These are phyloP conservation scores for Digitaria exilis DNA, from an alignment of 202 grass and related monocot genomes.

Conservation along the genomic window DNA sequence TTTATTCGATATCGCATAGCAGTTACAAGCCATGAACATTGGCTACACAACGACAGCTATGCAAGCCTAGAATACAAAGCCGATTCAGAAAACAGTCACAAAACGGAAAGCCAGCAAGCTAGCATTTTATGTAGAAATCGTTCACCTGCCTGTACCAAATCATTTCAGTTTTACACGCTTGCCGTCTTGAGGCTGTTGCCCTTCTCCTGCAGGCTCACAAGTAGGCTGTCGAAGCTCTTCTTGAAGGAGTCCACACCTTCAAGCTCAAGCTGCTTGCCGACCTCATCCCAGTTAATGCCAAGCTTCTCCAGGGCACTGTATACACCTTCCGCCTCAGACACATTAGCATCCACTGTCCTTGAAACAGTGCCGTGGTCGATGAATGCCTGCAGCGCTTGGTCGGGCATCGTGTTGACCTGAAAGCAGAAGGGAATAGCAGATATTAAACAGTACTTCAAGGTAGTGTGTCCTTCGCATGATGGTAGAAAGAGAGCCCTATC, in stretches of 20 bases:
- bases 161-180: conserved; percentile 47
- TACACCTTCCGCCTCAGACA: conserved; percentile 81
- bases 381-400: conserved; percentile 89
- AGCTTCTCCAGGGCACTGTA: conserved; percentile 94
- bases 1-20: conserved; percentile 17
- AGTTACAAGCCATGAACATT: conserved; percentile 40
- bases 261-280: conserved; percentile 77
- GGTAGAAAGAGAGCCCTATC: not conserved
- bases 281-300: conserved; percentile 79
- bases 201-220: conserved; percentile 80
- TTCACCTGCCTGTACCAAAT: conserved; percentile 14
- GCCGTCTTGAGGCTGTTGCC: conserved; percentile 69
- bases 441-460: not conserved
- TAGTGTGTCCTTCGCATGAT: not conserved
- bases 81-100: conserved; percentile 33
- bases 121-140: conserved; percentile 52
- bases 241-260: conserved; percentile 96
- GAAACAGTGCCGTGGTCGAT: conserved; percentile 85
- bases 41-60: conserved; percentile 31
- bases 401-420: conserved; percentile 98
- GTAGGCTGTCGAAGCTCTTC: conserved; percentile 93
- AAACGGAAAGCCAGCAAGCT: conserved; percentile 36
- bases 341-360: conserved; percentile 82
- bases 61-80: conserved; percentile 50
- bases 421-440: conserved; percentile 26